Base-by-base conservation (phyloP, 1,139 yeast genomes). In the Lodderomyces pseudojiufengensis region DNA sequence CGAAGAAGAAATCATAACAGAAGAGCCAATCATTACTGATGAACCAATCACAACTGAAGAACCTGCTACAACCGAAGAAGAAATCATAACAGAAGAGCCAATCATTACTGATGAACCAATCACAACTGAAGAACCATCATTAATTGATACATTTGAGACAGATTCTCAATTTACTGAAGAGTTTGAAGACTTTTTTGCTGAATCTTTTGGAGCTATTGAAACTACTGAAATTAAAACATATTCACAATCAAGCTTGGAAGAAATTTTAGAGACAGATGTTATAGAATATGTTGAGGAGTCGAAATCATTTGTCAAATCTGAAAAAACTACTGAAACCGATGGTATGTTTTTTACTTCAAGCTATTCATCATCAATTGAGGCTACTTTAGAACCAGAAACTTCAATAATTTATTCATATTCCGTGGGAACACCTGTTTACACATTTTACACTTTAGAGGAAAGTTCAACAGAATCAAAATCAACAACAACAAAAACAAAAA, bases 1-100 rank as follows among this genome's bases (percentile, higher is more conserved):
- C 22, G 9, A 37, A 28, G 37, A 18, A 40, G 26, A n/a, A 24
- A 5, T 5, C 13, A n/a, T 9, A 18, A 18, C 20, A 18, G 20
- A 18, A 18, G 20, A 18, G 7, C 6, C 5, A 18, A 18, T 18
- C 7, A 18, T 12, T 24, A 12, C 26, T 22, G 24, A 22, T 9
- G 24, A 22, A 10, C 24, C n/a, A n/a, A n/a, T n/a, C n/a, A n/a
- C 24, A 9, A 10, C 24, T 22, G 24, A 22, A 22, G 24, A 22
- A 22, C 24, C 24, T 22, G 24, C 24, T 24, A 12, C 11, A 24
- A 12, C 13, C 11, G 26, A 24, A 24, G 26, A 24, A n/a, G 26
- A 5, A 5, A 5, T 24, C 9, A 24, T 8, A n/a, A 24, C 26
- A n/a, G 8, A 5, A 12, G 26, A 24, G 9, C 11, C 26, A 18